These are phyloP conservation scores for Coemansia sp. DNA, from an alignment of 192 early-diverging fungal genomes.

Conservation along the genomic window DNA sequence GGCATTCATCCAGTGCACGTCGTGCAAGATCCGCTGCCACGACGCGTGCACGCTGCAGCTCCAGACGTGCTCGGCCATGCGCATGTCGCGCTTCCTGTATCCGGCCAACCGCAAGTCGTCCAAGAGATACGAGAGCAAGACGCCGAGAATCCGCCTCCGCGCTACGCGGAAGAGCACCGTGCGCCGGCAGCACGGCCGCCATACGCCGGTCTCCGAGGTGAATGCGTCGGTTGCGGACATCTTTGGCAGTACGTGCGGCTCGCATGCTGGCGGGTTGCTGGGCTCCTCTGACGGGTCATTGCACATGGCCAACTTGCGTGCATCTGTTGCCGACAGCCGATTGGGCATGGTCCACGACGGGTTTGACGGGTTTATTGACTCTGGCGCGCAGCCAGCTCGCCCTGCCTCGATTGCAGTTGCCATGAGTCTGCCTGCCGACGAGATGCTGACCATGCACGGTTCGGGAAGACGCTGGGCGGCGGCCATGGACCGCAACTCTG, in stretches of 20 bases:
- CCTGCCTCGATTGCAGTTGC: constrained; percentile 39
- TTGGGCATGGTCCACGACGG: constrained; percentile 20
- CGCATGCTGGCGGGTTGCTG: constrained; percentile 14
- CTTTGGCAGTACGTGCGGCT: constrained; percentile 13
- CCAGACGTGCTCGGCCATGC: constrained; percentile 43
- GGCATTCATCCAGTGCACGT: constrained; percentile 47
- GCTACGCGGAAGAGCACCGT: constrained; percentile 17
- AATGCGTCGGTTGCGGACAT: not conserved
- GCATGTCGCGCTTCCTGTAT: constrained; percentile 50
- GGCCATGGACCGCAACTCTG: not conserved
- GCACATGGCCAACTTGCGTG: constrained; percentile 6
- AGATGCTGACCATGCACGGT: not conserved
- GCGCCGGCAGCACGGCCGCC: constrained; percentile 12
- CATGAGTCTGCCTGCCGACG: not conserved
- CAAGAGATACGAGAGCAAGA: constrained; percentile 49
- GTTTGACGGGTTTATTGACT: constrained; percentile 36
- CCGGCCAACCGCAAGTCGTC: constrained; percentile 52
- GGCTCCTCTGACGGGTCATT: constrained; percentile 43
- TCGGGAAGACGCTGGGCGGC: not conserved
- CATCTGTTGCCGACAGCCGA: not conserved
- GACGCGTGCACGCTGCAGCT: constrained; percentile 38
- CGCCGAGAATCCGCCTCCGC: constrained; percentile 45
- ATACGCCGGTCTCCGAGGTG: not conserved
- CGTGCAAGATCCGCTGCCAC: constrained; percentile 52
- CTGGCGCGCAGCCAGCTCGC: not conserved